Base-by-base conservation (phyloP, 306 rosid species). In the Glycine soja region DNA sequence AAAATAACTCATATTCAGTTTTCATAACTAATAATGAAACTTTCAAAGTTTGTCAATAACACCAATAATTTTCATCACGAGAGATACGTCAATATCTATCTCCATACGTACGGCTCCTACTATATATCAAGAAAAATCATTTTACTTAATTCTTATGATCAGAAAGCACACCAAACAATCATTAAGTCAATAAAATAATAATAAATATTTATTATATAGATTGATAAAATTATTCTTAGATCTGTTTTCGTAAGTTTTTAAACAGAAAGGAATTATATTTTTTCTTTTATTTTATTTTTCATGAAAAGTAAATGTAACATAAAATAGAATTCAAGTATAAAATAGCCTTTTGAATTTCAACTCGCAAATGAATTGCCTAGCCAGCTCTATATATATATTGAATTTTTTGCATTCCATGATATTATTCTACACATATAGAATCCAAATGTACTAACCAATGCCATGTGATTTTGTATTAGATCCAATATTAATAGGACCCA, bases 391-490 rank as follows among this genome's bases (percentile, higher is more conserved):
- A 38, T 12, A 62, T 13, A 8, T 3, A 65, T 8, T 14, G 19
- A 65, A 42, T n/a, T 40, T 43, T 42, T 67, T 16, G n/a, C 67
- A 40, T 67, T 67, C 4, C 53, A 67, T 67, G 36, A 67, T 24
- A 8, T 40, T 65, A 12, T 24, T 24, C 30, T 24, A 66, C 42
- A 36, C 72, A 42, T 8, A 42, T 43, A 66, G 34, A 66, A 66
- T 66, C 52, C 52, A 45, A 68, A 15, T 43, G 54, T 68, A 68
- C 36, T n/a, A 32, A n/a, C 52, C 62, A 77, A 15, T 64, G 63
- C 64, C 81, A 77, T 64, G 79, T 63, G 73, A 64, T 64, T 63
- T 77, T 50, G 73, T 2, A 63, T 11, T 48, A 56, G 73, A 50
- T 12, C 24, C 51, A 77, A 15, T 64, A 64, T 34, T 64, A 51